These are phyloP conservation scores for Mortierella polycephala DNA, from an alignment of 371 early-diverging fungal genomes.

Conservation along the genomic window DNA sequence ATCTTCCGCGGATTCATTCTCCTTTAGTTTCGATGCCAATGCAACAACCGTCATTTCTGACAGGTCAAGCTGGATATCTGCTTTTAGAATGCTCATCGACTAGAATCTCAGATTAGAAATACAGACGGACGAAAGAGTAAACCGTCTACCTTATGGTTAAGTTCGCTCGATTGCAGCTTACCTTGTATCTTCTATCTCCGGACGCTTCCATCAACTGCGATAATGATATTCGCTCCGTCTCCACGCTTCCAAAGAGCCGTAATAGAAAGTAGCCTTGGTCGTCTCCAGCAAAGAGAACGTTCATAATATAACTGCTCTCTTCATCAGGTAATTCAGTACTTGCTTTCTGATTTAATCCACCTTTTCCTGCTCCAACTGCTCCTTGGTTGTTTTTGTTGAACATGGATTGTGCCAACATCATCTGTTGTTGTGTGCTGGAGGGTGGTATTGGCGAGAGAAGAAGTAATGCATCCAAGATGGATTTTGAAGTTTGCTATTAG, in stretches of 20 bases:
- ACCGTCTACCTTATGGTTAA: not conserved
- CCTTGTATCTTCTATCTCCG: slow-evolving; percentile 6
- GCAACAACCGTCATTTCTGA: slow-evolving; percentile 30
- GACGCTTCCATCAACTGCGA: slow-evolving; percentile 6
- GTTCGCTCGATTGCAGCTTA: not conserved
- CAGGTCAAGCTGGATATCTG: slow-evolving; percentile 25
- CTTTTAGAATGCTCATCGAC: slow-evolving; percentile 22
- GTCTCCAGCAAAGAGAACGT: slow-evolving; percentile 32
- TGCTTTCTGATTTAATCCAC: not conserved
- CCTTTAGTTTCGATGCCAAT: not conserved
- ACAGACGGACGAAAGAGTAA: not conserved
- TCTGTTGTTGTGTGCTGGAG: slow-evolving; percentile 31
- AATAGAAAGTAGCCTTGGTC: slow-evolving; percentile 14
- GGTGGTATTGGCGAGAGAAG: slow-evolving; percentile 33
- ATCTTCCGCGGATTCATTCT: not conserved
- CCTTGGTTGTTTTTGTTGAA: slow-evolving; percentile 13
- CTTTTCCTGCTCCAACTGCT: not conserved
- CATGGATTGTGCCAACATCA: slow-evolving; percentile 22
- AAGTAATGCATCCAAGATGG: slow-evolving; percentile 29
- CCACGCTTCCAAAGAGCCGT: slow-evolving; percentile 38
- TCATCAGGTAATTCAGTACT: slow-evolving; percentile 17
- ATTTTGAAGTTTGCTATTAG: slow-evolving; percentile 17
- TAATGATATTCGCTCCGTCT: slow-evolving; percentile 21
- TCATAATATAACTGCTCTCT: slow-evolving; percentile 45
- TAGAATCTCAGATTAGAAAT: not conserved